These are phyloP conservation scores for Firmiana major DNA, from an alignment of 345 rosid species.

Conservation along the genomic window DNA sequence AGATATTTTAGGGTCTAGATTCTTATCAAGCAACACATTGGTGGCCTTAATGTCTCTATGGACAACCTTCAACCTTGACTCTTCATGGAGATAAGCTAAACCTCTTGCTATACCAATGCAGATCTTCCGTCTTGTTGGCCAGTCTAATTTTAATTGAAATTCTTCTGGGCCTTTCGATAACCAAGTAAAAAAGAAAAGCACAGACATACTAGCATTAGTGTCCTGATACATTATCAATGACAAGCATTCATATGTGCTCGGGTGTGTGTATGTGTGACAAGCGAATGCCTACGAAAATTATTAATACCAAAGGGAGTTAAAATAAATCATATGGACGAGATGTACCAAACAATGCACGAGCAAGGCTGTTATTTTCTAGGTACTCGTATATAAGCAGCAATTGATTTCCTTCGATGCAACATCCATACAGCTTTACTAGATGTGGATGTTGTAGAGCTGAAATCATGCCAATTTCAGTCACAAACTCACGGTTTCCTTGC, in stretches of 20 bases:
- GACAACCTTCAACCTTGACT: constrained; percentile 41
- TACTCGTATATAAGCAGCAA: constrained; percentile 53
- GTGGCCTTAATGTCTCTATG: constrained; percentile 33
- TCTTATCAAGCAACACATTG: constrained; percentile 28
- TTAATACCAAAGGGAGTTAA: not conserved
- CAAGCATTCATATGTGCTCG: not conserved
- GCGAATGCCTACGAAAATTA: not conserved
- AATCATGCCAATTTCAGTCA: constrained; percentile 58
- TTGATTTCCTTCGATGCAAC: constrained; percentile 52
- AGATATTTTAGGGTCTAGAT: constrained; percentile 37
- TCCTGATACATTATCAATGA: not conserved
- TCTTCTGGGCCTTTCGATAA: constrained; percentile 27
- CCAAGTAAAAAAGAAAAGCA: not conserved
- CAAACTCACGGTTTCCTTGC: constrained; percentile 31
- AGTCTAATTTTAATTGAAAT: constrained; percentile 29
- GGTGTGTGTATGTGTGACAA: not conserved
- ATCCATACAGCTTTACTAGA: constrained; percentile 54
- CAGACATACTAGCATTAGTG: not conserved
- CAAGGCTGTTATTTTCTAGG: constrained; percentile 54
- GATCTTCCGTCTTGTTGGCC: constrained; percentile 36
- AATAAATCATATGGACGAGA: not conserved
- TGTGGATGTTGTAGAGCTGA: constrained; percentile 56
- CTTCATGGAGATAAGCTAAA: constrained; percentile 39
- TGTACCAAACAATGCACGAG: constrained; percentile 41
- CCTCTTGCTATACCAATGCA: constrained; percentile 47